Evolutionary conservation across 495 filamentous ascomycete genomes (phyloP).

Genomic region (Beverwykella pulmonaria): DNA sequence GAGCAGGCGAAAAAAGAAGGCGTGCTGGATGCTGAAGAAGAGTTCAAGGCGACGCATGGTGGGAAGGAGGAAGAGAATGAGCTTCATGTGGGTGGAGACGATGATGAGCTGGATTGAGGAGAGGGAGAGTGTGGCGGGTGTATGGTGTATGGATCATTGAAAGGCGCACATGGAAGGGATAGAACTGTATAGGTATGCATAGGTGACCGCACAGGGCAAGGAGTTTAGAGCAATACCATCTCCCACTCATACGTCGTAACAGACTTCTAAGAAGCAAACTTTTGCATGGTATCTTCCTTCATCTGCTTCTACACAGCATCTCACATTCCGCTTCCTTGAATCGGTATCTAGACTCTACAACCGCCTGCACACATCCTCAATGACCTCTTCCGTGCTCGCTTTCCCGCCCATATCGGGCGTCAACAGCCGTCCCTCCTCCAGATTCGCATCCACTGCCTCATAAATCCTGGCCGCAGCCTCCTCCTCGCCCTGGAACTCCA

Average conservation of each 20-base stretch:
- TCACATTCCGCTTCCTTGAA: no score
- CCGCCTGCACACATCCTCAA: conserved; percentile 84
- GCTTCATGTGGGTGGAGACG: conserved; percentile 1
- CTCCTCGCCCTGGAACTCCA: conserved; percentile 90
- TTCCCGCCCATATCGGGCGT: conserved; percentile 91
- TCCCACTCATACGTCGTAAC: no score
- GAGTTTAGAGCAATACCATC: no score
- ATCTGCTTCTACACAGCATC: no score
- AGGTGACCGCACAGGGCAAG: background rate
- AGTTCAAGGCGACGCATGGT: conserved; percentile 25
- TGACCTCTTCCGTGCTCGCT: conserved; percentile 83
- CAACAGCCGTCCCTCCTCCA: conserved; percentile 78
- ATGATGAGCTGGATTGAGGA: conserved; percentile 37
- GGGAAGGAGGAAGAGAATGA: conserved; percentile 1
- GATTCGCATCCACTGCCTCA: conserved; percentile 84
- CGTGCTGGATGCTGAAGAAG: conserved; percentile 16
- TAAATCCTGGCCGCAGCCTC: conserved; percentile 87
- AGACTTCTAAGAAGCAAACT: no score
- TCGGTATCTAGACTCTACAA: conserved; percentile 58
- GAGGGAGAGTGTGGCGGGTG: background rate
- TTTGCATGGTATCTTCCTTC: conserved; percentile 32
- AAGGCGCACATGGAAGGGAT: background rate
- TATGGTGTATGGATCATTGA: background rate
- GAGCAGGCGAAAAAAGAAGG: conserved; percentile 63
- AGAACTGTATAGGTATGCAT: background rate